Conservation (phyloP, 352 stramenopile species). For the Phytopythium vexans region DNA sequence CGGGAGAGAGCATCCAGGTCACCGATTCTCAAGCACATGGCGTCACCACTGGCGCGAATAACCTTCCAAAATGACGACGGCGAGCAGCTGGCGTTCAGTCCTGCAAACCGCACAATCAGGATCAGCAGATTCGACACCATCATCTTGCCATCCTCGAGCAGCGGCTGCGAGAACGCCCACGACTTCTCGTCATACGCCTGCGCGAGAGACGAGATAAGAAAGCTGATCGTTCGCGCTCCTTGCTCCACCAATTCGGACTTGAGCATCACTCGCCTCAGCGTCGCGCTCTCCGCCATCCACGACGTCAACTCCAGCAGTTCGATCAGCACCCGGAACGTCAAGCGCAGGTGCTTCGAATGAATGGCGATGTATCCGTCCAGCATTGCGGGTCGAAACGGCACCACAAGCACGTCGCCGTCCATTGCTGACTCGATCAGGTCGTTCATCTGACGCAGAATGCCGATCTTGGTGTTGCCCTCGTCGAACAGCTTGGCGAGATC, state of each 20-base stretch:
- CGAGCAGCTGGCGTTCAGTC: slow-evolving; percentile 28
- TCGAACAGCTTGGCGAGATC: slow-evolving; percentile 72
- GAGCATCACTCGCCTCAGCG: slow-evolving; percentile 32
- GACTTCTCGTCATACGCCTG: slow-evolving; percentile 35
- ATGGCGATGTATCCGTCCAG: slow-evolving; percentile 64
- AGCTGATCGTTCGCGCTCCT: slow-evolving; percentile 58
- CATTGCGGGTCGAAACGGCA: slow-evolving; percentile 53
- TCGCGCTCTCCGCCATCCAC: slow-evolving; percentile 47
- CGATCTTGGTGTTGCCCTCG: slow-evolving; percentile 58
- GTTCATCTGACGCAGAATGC: slow-evolving; percentile 52
- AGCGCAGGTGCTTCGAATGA: slow-evolving; percentile 63
- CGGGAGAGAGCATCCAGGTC: slow-evolving; percentile 63
- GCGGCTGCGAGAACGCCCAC: slow-evolving; percentile 47
- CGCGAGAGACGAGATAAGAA: slow-evolving; percentile 44
- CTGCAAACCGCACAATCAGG: slow-evolving; percentile 50
- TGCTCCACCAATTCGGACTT: slow-evolving; percentile 61
- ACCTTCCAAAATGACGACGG: slow-evolving; percentile 69
- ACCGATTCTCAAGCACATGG: slow-evolving; percentile 49
- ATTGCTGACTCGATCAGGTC: slow-evolving; percentile 51
- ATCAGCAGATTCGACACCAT: slow-evolving; percentile 60
- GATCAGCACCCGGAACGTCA: slow-evolving; percentile 59
- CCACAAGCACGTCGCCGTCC: slow-evolving; percentile 26
- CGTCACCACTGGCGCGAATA: slow-evolving; percentile 36
- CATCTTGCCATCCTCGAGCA: slow-evolving; percentile 54
- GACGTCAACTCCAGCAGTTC: slow-evolving; percentile 63